Conservation (phyloP, 495 filamentous ascomycete genomes). For the Amniculicola lignicola region DNA sequence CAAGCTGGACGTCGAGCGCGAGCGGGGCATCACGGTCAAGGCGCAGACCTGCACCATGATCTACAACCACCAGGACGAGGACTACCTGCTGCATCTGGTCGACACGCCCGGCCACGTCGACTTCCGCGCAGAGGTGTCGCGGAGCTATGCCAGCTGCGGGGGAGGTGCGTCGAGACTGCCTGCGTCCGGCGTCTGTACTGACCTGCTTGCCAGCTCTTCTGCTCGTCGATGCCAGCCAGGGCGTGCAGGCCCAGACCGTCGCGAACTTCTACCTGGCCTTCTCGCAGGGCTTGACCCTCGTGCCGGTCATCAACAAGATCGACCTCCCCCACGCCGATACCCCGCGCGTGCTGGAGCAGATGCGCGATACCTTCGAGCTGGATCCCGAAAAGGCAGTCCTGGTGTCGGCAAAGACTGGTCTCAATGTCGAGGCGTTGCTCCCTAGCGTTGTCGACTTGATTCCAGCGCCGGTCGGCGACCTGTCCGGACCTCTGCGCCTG, state of each 20-base stretch:
- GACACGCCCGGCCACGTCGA: conserved; percentile 98
- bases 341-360: conserved; percentile 77
- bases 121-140: conserved; percentile 90
- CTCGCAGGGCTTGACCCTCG: conserved; percentile 77
- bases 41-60: conserved; percentile 98
- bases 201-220: conserved; percentile 60
- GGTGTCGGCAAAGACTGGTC: conserved; percentile 90
- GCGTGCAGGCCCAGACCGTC: conserved; percentile 90
- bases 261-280: conserved; percentile 98
- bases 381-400: conserved; percentile 75
- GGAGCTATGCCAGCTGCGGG: conserved; percentile 92
- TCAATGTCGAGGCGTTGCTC: conserved; percentile 75
- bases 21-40: conserved; percentile 96
- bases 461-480: conserved; percentile 74
- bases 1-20: conserved; percentile 93
- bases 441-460: conserved; percentile 82
- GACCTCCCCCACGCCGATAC: conserved; percentile 87
- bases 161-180: conserved; percentile 44
- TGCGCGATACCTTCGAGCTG: conserved; percentile 80
- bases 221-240: conserved; percentile 90
- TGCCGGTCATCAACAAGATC: conserved; percentile 95
- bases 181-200: no score
- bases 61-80: conserved; percentile 77
- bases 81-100: conserved; percentile 91
- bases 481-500: conserved; percentile 68